Base-by-base conservation (phyloP, 176 grass and related monocot species). In the Eragrostis nindensis region DNA sequence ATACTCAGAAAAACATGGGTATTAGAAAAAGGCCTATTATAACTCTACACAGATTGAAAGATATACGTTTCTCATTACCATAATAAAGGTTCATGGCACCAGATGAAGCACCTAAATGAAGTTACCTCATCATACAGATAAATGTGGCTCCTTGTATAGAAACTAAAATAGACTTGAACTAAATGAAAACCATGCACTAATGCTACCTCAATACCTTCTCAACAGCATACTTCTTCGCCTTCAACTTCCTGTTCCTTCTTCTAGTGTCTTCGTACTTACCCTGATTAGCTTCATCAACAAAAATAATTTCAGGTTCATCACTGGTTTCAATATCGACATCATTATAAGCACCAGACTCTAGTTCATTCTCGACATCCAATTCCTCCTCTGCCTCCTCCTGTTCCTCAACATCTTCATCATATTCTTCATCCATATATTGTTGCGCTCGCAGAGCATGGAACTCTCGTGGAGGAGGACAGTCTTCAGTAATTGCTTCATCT, bases 401-500 rank as follows among this genome's bases (percentile, higher is more conserved):
- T 4, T 36, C 66, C 21, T 80, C 65, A 13, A 77, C 87, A 76
- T 77, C 67, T 39, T 76, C 86, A 42, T 68, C 83, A 59, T 82
- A 89, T 60, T 89, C 92, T 43, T 86, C 87, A 66, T 83, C 78
- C 73, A 83, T 77, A 50, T 85, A 84, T 70, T 95, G 73, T 68
- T 89, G 90, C 56, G 81, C 75, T 54, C 80, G 84, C 47, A 95
- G 56, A 10, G 79, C 68, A 26, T 86, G 90, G 62, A 89, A 95
- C 57, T 90, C 96, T 13, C 66, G 89, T 5, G 96, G 92, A 7
- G 96, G 96, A 54, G 86, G 88, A 7, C 81, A 87, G 26, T 95
- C 84, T 84, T 90, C 86, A 16, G 92, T 95, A 74, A 94, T 87
- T 15, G 92, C 92, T 66, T 93, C 83, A 57, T 98, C 88, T 73